Conservation (phyloP, 2,329 filamentous ascomycete genomes). For the Beauveria brongniartii region DNA sequence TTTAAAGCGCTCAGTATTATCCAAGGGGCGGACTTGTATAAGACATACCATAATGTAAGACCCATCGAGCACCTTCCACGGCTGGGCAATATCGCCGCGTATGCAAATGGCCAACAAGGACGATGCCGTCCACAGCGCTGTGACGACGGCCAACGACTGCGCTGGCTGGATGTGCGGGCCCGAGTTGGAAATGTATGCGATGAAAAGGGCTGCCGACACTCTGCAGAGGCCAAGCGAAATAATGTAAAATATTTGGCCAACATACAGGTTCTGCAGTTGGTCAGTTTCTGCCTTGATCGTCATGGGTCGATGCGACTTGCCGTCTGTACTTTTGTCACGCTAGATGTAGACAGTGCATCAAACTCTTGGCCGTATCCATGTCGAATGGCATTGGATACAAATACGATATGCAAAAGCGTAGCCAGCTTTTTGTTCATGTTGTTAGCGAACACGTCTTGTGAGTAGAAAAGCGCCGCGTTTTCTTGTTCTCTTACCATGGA, state of each 20-base stretch:
- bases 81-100: background rate
- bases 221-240: background rate
- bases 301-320: background rate
- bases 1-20: background rate
- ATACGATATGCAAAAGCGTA: background rate
- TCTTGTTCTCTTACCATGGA: conserved; percentile 6
- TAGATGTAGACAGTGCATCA: background rate
- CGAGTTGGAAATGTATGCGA: background rate
- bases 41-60: background rate
- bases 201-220: background rate
- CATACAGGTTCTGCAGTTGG: background rate
- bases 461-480: too few relatives aligned
- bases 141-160: background rate
- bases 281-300: background rate
- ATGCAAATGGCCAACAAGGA: background rate
- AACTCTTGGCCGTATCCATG: background rate
- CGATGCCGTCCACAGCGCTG: background rate
- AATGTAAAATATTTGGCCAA: conserved; percentile 1
- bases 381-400: background rate
- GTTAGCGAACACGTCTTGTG: background rate
- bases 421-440: background rate
- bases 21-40: background rate
- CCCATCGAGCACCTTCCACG: background rate
- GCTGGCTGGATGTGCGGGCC: background rate
- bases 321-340: background rate